These are phyloP conservation scores for Penicillium brevicompactum DNA, from an alignment of 2,329 filamentous ascomycete genomes.

Conservation along the genomic window DNA sequence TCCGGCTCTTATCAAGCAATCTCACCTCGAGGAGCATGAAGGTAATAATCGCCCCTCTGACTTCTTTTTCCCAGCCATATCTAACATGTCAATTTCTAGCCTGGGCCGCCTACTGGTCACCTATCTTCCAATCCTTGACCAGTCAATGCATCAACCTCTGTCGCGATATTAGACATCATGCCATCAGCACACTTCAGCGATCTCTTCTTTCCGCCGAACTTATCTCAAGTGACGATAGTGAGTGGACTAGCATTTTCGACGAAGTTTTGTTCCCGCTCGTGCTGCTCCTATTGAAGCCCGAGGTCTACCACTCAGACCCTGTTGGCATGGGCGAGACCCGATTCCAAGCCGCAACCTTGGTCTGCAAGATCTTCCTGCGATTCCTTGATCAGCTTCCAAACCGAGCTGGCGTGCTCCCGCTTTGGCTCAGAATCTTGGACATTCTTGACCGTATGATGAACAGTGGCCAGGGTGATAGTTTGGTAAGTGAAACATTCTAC, in stretches of 20 bases:
- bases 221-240: slow-evolving; percentile 78
- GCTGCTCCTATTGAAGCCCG: slow-evolving; percentile 82
- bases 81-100: slow-evolving; percentile 53
- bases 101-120: slow-evolving; percentile 97
- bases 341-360: slow-evolving; percentile 83
- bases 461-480: slow-evolving; percentile 84
- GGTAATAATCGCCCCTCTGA: slow-evolving; percentile 50
- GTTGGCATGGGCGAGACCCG: slow-evolving; percentile 94
- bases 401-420: slow-evolving; percentile 84
- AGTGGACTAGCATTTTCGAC: slow-evolving; percentile 94
- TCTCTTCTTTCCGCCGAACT: slow-evolving; percentile 83
- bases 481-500: slow-evolving; percentile 60
- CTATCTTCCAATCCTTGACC: slow-evolving; percentile 85
- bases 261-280: slow-evolving; percentile 94
- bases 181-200: slow-evolving; percentile 82
- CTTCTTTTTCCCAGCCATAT: background rate
- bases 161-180: slow-evolving; percentile 85
- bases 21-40: slow-evolving; percentile 84
- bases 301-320: slow-evolving; percentile 88
- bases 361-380: slow-evolving; percentile 95
- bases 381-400: slow-evolving; percentile 83
- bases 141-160: slow-evolving; percentile 93
- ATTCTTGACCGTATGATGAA: slow-evolving; percentile 97
- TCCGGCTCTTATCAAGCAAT: slow-evolving; percentile 85
- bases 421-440: slow-evolving; percentile 90